Evolutionary conservation across 1,284 basidiomycete genomes (phyloP).

Genomic region (Malassezia sp.): DNA sequence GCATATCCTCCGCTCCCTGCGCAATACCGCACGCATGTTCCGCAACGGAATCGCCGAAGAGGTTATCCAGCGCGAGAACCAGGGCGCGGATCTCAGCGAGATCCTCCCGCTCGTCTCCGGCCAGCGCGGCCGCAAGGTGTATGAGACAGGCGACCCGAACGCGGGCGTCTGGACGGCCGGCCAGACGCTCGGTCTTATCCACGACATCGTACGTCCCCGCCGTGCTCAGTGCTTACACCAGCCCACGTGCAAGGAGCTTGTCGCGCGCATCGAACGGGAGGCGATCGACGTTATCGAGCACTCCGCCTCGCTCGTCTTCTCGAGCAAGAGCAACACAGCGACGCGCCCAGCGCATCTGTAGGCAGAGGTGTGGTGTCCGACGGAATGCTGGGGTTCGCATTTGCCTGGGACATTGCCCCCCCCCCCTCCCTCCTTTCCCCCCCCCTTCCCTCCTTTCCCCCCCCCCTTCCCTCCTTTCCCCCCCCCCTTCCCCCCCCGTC

Average conservation of each 20-base stretch:
- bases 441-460: too few relatives aligned
- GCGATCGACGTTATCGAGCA: slow-evolving; percentile 56
- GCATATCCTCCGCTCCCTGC: slow-evolving; percentile 72
- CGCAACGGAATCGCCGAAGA: slow-evolving; percentile 69
- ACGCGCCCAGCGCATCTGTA: too few relatives aligned
- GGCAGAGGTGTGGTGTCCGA: too few relatives aligned
- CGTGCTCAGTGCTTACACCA: not conserved
- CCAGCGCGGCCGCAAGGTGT: slow-evolving; percentile 63
- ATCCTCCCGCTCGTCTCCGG: slow-evolving; percentile 66
- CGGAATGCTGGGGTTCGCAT: too few relatives aligned
- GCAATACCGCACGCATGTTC: slow-evolving; percentile 78
- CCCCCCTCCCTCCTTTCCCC: too few relatives aligned
- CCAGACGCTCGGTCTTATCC: slow-evolving; percentile 67
- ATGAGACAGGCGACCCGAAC: slow-evolving; percentile 72
- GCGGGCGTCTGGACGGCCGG: slow-evolving; percentile 78
- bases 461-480: too few relatives aligned
- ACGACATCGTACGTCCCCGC: slow-evolving; percentile 56
- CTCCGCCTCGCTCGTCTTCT: not conserved
- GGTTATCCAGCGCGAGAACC: slow-evolving; percentile 69
- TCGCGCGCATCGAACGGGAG: slow-evolving; percentile 63
- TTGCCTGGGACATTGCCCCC: too few relatives aligned
- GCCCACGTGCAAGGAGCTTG: slow-evolving; percentile 66
- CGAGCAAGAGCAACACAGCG: too few relatives aligned
- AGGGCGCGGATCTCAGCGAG: slow-evolving; percentile 79
- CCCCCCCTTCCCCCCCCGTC: too few relatives aligned